Conservation (phyloP, 2,329 filamentous ascomycete species). For the Phyllosticta ampelicida region DNA sequence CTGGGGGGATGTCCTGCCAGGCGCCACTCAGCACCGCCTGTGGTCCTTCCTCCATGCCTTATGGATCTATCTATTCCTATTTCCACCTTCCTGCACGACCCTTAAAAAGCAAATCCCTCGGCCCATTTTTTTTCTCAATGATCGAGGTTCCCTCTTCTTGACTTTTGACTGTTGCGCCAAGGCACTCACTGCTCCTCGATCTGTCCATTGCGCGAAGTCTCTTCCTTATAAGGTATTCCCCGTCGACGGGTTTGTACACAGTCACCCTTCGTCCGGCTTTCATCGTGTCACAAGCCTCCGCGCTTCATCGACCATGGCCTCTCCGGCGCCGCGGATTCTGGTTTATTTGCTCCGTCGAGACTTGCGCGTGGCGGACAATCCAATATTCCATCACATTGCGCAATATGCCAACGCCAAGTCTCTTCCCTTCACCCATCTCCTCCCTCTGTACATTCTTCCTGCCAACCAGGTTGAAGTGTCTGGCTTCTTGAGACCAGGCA, state of each 20-base stretch:
- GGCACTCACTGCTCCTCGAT: neutral
- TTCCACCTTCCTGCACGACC: neutral
- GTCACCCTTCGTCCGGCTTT: neutral
- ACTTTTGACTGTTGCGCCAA: neutral
- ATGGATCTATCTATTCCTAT: neutral
- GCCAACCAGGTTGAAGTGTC: conserved; percentile 64
- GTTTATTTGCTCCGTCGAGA: conserved; percentile 65
- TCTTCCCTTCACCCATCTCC: conserved; percentile 48
- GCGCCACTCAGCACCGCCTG: neutral
- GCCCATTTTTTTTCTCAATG: neutral
- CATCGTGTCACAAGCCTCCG: neutral
- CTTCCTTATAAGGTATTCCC: neutral
- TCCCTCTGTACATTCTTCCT: conserved; percentile 60
- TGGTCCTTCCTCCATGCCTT: neutral
- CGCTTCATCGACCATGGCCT: neutral
- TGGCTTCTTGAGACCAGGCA: conserved; percentile 47
- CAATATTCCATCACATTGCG: conserved; percentile 51
- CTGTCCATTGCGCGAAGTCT: neutral
- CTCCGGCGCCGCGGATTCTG: conserved; percentile 37
- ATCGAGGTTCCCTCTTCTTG: neutral
- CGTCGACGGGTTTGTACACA: neutral
- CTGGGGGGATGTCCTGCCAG: neutral
- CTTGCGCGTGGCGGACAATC: conserved; percentile 63
- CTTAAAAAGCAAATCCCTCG: neutral
- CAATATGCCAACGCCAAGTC: conserved; percentile 23